A percentile compares a stretch with the other conserved stretches of the same genome.
phyloP scores from a whole-genome alignment of 2,329 filamentous ascomycete species.

The Taxawa tesnikishii region DNA sequence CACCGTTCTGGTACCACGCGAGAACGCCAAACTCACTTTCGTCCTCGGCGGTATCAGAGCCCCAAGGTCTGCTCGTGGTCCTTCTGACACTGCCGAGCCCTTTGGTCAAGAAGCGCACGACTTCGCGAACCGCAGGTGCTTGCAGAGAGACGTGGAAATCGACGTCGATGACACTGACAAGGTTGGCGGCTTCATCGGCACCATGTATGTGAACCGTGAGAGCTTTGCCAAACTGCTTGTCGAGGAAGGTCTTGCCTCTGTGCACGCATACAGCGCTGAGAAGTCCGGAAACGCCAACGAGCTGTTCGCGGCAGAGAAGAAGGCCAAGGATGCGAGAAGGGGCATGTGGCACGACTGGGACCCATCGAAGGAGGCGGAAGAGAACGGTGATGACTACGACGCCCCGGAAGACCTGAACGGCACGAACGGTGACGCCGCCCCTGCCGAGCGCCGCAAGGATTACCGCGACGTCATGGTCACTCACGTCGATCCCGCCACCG shows the following conservation, averaged over 20 bases:
- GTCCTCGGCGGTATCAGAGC: conserved; percentile 88
- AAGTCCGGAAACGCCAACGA: conserved; percentile 84
- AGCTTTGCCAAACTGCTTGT: conserved; percentile 89
- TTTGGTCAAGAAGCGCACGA: conserved; percentile 93
- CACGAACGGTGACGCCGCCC: conserved; percentile 36
- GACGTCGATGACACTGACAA: conserved; percentile 94
- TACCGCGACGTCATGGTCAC: conserved; percentile 93
- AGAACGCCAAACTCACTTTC: conserved; percentile 88
- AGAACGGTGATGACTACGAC: conserved; percentile 26
- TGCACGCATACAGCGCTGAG: conserved; percentile 91
- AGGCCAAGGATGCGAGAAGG: conserved; percentile 78
- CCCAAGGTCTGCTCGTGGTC: conserved; percentile 71
- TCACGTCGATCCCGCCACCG: conserved; percentile 65
- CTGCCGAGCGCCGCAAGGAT: conserved; percentile 60
- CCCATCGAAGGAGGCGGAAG: conserved; percentile 67
- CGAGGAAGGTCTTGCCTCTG: conserved; percentile 84
- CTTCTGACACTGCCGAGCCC: conserved; percentile 74
- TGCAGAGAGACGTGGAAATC: conserved; percentile 92
- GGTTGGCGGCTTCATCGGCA: conserved; percentile 92
- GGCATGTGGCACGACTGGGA: conserved; percentile 92
- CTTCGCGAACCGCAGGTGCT: conserved; percentile 73
- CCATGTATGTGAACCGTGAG: conserved; percentile 84
- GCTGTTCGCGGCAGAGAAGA: conserved; percentile 75
- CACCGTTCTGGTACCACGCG: conserved; percentile 79
- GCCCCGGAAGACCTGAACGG: conserved; percentile 34